These are phyloP conservation scores for Aspergillus terreus DNA, from an alignment of 2,329 filamentous ascomycete genomes.

Conservation along the genomic window DNA sequence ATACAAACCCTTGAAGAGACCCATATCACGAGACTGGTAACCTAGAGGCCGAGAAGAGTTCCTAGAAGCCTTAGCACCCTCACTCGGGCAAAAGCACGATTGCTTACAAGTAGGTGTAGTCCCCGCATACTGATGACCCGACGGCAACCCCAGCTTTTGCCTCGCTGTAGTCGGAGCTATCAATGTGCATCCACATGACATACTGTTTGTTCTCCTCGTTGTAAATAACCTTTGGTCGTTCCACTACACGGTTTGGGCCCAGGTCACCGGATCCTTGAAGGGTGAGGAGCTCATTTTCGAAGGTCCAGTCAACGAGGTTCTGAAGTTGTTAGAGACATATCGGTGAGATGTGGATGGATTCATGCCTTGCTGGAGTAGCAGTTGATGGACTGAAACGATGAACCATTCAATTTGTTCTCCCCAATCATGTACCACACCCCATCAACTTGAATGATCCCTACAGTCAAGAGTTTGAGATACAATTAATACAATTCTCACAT, in stretches of 20 bases:
- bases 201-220: conserved; percentile 62
- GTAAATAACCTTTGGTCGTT: conserved; percentile 66
- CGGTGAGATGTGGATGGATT: not conserved
- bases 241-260: conserved; percentile 60
- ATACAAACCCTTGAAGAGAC: conserved; percentile 50
- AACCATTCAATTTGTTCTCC: conserved; percentile 65
- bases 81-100: not conserved
- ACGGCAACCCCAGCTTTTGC: conserved; percentile 64
- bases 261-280: conserved; percentile 53
- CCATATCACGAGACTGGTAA: conserved; percentile 56
- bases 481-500: too few relatives aligned
- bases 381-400: conserved; percentile 61
- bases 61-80: not conserved
- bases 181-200: conserved; percentile 68
- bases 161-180: conserved; percentile 58
- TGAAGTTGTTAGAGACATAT: not conserved
- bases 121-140: conserved; percentile 56
- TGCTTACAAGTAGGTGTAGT: conserved; percentile 48
- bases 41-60: conserved; percentile 43
- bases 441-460: conserved; percentile 51
- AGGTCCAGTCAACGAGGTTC: conserved; percentile 62
- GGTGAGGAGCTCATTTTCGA: conserved; percentile 57
- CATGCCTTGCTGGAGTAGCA: conserved; percentile 58
- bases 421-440: conserved; percentile 65
- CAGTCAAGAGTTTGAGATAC: too few relatives aligned